Conservation (phyloP, 2,329 filamentous ascomycete genomes). For the Fusarium oxysporum region DNA sequence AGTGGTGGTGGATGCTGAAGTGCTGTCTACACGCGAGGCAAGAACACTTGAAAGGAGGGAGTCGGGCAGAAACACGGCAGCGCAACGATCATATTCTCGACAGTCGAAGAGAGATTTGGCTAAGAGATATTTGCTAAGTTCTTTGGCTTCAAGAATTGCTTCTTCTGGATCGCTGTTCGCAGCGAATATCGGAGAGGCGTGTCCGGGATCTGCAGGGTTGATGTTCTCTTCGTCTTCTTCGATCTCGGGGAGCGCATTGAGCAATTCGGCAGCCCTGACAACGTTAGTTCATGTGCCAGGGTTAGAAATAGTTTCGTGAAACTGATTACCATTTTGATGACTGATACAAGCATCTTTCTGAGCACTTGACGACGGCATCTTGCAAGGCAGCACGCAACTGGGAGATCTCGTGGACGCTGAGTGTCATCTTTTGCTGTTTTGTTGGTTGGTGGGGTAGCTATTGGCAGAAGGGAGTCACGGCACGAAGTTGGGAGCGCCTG, state of each 20-base stretch:
- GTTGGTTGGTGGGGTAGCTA: conserved; percentile 29
- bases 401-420: conserved; percentile 66
- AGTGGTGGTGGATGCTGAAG: conserved; percentile 57
- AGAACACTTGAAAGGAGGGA: conserved; percentile 77
- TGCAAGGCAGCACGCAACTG: conserved; percentile 82
- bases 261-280: conserved; percentile 90
- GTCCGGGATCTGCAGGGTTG: conserved; percentile 47
- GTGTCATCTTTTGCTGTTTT: conserved; percentile 57
- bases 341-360: conserved; percentile 94
- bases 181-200: conserved; percentile 62
- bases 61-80: conserved; percentile 87
- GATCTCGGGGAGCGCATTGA: conserved; percentile 80
- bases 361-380: conserved; percentile 89
- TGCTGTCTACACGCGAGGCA: conserved; percentile 57
- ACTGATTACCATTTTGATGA: conserved; percentile 87
- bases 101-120: conserved; percentile 97
- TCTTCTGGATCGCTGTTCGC: conserved; percentile 77
- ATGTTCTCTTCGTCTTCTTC: conserved; percentile 65
- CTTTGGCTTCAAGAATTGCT: conserved; percentile 79
- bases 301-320: background rate
- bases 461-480: conserved; percentile 7
- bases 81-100: conserved; percentile 92
- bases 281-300: conserved; percentile 26
- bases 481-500: background rate
- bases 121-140: conserved; percentile 85